Percentiles rank a stretch among this genome's conserved stretches.
Evolutionary conservation across 1,284 basidiomycete genomes (phyloP).

Genomic region (Sporisorium iseilematis-ciliati): DNA sequence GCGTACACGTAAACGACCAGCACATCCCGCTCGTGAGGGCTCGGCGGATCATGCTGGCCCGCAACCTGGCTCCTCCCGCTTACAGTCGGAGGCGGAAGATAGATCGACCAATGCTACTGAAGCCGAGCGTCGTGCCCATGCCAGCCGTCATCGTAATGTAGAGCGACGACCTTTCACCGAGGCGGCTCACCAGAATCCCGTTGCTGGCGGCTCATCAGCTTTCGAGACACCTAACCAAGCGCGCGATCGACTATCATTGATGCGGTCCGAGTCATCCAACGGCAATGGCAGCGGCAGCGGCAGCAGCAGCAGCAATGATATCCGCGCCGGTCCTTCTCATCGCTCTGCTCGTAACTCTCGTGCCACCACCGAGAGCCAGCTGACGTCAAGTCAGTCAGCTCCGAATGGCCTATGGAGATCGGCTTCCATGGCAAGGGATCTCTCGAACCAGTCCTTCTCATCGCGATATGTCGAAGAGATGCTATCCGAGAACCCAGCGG

Average conservation of each 20-base stretch:
- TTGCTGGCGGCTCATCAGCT: slow-evolving; percentile 2
- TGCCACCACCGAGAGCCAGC: slow-evolving; percentile 10
- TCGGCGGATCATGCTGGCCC: slow-evolving; percentile 16
- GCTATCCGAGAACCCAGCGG: not conserved
- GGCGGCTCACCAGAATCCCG: not conserved
- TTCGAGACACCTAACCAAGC: slow-evolving; percentile 26
- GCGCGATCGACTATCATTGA: slow-evolving; percentile 20
- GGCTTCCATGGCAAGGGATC: slow-evolving; percentile 3
- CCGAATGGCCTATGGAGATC: slow-evolving; percentile 5
- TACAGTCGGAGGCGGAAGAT: not conserved
- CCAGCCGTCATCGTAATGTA: slow-evolving; percentile 5
- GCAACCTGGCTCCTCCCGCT: slow-evolving; percentile 3
- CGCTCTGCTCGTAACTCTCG: slow-evolving; percentile 23
- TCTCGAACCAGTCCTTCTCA: slow-evolving; percentile 10
- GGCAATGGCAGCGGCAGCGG: not conserved
- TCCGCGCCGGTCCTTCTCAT: slow-evolving; percentile 1
- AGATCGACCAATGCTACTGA: not conserved
- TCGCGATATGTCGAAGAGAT: slow-evolving; percentile 8
- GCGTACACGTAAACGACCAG: slow-evolving; percentile 38
- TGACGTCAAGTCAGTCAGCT: not conserved
- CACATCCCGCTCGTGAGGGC: slow-evolving; percentile 19
- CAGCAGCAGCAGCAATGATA: not conserved
- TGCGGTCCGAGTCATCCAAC: slow-evolving; percentile 13
- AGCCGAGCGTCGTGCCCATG: slow-evolving; percentile 4
- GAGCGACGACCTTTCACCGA: slow-evolving; percentile 9